A percentile compares a stretch with the other conserved stretches of the same genome.
phyloP scores from a whole-genome alignment of 2,329 filamentous ascomycete species.

The Aspergillus piperis region DNA sequence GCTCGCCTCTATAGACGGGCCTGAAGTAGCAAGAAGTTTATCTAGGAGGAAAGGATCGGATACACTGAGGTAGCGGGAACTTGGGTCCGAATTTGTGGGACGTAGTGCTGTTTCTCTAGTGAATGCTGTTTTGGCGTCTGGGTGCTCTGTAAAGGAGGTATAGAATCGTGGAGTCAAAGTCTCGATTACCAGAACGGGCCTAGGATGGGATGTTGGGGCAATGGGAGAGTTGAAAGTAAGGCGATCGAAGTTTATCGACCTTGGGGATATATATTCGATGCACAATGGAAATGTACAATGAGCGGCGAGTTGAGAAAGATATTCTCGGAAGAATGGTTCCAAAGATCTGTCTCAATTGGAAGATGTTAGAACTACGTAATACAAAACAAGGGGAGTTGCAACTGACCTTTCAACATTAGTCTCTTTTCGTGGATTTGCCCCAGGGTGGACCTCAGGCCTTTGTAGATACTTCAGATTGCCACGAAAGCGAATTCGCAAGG shows the following conservation, averaged over 20 bases:
- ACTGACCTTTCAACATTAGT: constrained; percentile 12
- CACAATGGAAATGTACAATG: background rate
- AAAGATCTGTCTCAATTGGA: background rate
- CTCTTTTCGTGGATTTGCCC: constrained; percentile 10
- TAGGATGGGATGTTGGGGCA: background rate
- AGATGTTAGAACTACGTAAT: background rate
- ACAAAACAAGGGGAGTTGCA: background rate
- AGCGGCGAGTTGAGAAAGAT: background rate
- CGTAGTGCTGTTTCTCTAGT: background rate
- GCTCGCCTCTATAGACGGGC: no score
- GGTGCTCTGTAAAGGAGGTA: background rate
- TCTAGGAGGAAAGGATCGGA: no score
- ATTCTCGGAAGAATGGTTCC: background rate
- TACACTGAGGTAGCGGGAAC: no score
- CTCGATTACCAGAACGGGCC: background rate
- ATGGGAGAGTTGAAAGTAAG: background rate
- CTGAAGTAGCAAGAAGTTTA: no score
- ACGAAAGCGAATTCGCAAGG: constrained; percentile 14
- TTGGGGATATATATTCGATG: background rate
- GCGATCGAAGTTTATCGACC: background rate
- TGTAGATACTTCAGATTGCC: constrained; percentile 14
- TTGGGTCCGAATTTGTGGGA: no score
- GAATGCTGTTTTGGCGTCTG: background rate
- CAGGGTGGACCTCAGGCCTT: constrained; percentile 8
- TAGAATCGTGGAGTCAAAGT: background rate